A percentile compares a stretch with the other conserved stretches of the same genome.
Conservation (phyloP, 2,329 filamentous ascomycete species). For the Monilinia fructicola region DNA sequence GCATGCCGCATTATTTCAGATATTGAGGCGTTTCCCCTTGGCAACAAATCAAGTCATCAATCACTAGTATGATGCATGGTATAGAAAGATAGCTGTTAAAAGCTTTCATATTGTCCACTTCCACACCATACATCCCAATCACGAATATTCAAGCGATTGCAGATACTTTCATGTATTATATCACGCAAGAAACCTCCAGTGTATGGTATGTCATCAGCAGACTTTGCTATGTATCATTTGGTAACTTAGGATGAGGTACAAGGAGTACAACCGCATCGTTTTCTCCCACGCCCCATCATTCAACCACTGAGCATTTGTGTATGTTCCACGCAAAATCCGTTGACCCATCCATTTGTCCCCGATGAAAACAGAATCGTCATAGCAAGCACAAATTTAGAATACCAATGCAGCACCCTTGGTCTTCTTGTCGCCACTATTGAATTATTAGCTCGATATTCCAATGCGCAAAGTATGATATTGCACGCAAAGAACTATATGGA, state of each 20-base stretch:
- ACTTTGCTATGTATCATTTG: constrained; percentile 39
- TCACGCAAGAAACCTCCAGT: constrained; percentile 16
- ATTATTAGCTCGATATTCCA: constrained; percentile 8
- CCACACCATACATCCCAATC: constrained; percentile 14
- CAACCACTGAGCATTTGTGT: constrained; percentile 35
- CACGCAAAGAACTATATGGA: not conserved
- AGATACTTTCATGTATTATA: constrained; percentile 15
- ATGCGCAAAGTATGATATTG: not conserved
- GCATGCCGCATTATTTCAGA: not conserved
- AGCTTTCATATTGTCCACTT: constrained; percentile 17
- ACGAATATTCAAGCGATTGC: constrained; percentile 12
- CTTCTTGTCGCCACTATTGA: constrained; percentile 98
- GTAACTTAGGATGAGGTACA: constrained; percentile 39
- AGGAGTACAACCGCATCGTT: constrained; percentile 29
- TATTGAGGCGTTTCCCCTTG: not conserved
- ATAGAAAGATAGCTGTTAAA: not conserved
- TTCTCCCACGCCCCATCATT: constrained; percentile 32
- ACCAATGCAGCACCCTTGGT: constrained; percentile 99
- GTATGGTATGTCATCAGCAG: constrained; percentile 31
- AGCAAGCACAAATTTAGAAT: constrained; percentile 69
- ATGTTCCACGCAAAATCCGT: constrained; percentile 28
- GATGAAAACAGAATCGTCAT: constrained; percentile 30
- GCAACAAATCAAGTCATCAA: not conserved
- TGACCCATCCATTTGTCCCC: constrained; percentile 34
- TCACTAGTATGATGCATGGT: not conserved